Conservation (phyloP, 2,329 filamentous ascomycete genomes). For the Beauveria pseudobassiana region DNA sequence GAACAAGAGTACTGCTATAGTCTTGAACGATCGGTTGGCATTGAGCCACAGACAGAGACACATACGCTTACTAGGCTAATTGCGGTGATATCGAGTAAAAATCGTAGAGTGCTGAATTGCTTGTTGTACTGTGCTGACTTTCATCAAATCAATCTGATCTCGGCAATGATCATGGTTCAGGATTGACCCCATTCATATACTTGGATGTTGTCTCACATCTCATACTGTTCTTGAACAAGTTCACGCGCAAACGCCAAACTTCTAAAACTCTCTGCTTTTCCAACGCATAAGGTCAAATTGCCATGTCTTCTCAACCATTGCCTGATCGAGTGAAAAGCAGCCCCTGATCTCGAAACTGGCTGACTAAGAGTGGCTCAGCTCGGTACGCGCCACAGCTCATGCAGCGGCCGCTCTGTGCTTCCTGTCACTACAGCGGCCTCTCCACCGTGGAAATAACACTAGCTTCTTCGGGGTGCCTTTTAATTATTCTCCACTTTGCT, state of each 20-base stretch:
- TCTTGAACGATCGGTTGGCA: too few species aligned
- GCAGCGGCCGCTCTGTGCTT: neutral
- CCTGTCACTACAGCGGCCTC: neutral
- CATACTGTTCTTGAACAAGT: too few species aligned
- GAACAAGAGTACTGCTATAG: neutral
- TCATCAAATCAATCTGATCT: too few species aligned
- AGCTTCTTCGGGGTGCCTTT: slow-evolving; percentile 9
- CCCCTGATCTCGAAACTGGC: neutral
- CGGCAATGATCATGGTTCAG: too few species aligned
- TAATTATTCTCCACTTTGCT: slow-evolving; percentile 13
- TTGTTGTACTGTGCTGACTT: too few species aligned
- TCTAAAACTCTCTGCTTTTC: neutral
- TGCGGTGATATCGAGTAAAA: too few species aligned
- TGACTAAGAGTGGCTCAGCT: neutral
- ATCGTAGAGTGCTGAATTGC: too few species aligned
- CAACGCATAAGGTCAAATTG: too few species aligned
- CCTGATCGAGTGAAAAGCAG: neutral
- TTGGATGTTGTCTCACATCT: too few species aligned
- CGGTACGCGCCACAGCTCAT: neutral
- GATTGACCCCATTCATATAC: too few species aligned
- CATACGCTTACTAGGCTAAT: too few species aligned
- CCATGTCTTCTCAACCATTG: neutral
- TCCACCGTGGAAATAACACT: slow-evolving; percentile 9
- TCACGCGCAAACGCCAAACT: neutral
- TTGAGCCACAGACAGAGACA: too few species aligned